These are phyloP conservation scores for Wickerhamiella slavikovae DNA, from an alignment of 805 yeast species.

Conservation along the genomic window DNA sequence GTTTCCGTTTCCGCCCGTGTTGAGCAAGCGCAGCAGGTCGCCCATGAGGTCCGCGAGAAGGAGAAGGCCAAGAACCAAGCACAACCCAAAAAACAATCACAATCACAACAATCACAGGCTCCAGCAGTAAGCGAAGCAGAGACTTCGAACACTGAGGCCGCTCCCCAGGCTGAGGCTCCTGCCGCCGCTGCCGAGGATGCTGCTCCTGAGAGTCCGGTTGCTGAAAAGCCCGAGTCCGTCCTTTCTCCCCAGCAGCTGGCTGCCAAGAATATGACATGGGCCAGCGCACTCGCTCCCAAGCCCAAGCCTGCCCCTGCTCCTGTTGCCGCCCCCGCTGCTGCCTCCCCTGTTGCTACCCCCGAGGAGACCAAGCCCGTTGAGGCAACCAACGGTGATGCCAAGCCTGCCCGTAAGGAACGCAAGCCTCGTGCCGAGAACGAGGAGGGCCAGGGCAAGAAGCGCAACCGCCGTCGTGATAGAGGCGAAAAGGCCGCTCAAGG, in stretches of 20 bases:
- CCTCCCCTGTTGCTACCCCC: slow-evolving; percentile 2
- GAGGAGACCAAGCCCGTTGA: not conserved
- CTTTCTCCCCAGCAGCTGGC: slow-evolving; percentile 3
- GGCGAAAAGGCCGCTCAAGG: slow-evolving; percentile 1
- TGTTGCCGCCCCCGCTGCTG: slow-evolving; percentile 4
- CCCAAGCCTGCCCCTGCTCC: slow-evolving; percentile 2
- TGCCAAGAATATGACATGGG: slow-evolving; percentile 9
- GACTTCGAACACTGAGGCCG: slow-evolving; percentile 7
- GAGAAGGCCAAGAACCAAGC: too few relatives aligned
- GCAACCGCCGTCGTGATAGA: not conserved
- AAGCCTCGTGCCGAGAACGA: not conserved
- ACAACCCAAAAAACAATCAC: slow-evolving; percentile 6
- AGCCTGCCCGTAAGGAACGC: not conserved
- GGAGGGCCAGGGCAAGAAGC: not conserved
- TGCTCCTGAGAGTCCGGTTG: slow-evolving; percentile 9
- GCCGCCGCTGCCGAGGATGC: slow-evolving; percentile 7
- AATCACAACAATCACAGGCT: not conserved
- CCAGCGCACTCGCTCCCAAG: slow-evolving; percentile 8
- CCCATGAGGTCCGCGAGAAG: too few relatives aligned
- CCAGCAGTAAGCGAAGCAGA: too few relatives aligned
- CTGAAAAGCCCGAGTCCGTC: slow-evolving; percentile 3
- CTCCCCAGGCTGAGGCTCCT: slow-evolving; percentile 8
- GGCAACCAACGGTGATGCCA: too few relatives aligned
- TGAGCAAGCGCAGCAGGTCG: too few relatives aligned
- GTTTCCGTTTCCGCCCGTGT: too few relatives aligned